Conservation (phyloP, 2,329 filamentous ascomycete species). For the Biscogniauxia marginata region DNA sequence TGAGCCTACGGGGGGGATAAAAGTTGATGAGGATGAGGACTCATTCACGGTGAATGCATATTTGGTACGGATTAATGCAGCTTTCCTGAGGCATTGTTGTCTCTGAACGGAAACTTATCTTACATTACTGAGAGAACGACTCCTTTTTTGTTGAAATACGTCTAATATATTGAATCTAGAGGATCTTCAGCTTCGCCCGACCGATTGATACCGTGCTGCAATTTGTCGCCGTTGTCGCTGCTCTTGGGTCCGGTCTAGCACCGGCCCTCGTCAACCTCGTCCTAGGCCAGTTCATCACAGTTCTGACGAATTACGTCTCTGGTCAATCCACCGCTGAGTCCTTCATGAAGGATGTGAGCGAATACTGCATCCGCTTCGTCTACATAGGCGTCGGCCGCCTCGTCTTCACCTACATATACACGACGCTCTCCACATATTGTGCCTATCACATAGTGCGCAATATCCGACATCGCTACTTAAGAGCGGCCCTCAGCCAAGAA, state of each 20-base stretch:
- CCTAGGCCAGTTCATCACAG: background rate
- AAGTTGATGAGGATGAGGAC: no score
- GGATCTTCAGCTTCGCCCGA: background rate
- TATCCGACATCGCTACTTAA: conserved; percentile 40
- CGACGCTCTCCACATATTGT: conserved; percentile 39
- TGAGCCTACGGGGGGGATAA: no score
- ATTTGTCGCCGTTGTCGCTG: background rate
- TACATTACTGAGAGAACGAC: background rate
- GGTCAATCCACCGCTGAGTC: background rate
- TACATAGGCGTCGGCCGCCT: conserved; percentile 26
- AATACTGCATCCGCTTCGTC: conserved; percentile 15
- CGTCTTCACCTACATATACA: conserved; percentile 24
- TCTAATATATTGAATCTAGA: background rate
- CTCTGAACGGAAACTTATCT: background rate
- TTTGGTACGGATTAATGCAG: no score
- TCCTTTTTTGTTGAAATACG: no score
- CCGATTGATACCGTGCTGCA: background rate
- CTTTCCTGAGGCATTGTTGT: no score
- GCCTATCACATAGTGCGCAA: conserved; percentile 42
- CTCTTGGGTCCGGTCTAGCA: background rate
- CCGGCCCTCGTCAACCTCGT: background rate
- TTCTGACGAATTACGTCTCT: background rate
- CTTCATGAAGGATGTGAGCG: background rate
- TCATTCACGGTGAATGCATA: no score
- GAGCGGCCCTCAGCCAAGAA: conserved; percentile 41